Base-by-base conservation (phyloP, 192 early-diverging fungal species). In the Entomortierella chlamydospora region DNA sequence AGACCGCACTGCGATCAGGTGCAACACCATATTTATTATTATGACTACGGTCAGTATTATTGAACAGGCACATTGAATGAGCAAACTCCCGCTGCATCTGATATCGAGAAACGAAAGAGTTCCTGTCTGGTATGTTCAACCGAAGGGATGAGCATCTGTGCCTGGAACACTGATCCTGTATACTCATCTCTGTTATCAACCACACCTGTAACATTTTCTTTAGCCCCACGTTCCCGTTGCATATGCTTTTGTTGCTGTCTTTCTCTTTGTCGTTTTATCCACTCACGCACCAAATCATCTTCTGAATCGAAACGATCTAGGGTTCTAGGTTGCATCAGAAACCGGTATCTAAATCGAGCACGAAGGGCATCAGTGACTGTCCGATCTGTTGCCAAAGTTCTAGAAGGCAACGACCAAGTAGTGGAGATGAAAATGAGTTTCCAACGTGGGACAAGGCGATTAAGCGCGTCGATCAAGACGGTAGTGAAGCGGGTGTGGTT, bases 21-120 rank as follows among this genome's bases (percentile, higher is more conserved):
- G n/a, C n/a, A n/a, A n/a, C 13, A 9, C 13, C 13, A 41, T 13
- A 9, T 41, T 12, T 47, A 47, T 2, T 47, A 11, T 17, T 47
- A 47, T 47, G 4, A 47, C 12, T 20, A 20, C 2, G 2, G 5
- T 47, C 2, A 4, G 2, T 47, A 47, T 47, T 20, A 4, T 47
- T 47, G 20, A 28, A 26, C 5, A 3, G 64, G 73, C 13, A 67
- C 59, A 33, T 45, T 41, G 43, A 68, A 77, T 4, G 60, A 43
- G 41, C 15, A 30, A 34, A 77, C 12, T n/a, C 73, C 73, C 0
- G 54, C 64, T 2, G 37, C 5, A 33, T 55, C 59, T 17, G 67
- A 79, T 53, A 79, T 22, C 11, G 74, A 79, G 30, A 70, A 50
- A 9, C 74, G 67, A 59, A 79, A 79, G 28, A 64, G 26, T 25